Evolutionary conservation across 345 rosid species (phyloP), one percentile per base, ranked within the genome.

Genomic region (Eucalyptus caleyi): DNA sequence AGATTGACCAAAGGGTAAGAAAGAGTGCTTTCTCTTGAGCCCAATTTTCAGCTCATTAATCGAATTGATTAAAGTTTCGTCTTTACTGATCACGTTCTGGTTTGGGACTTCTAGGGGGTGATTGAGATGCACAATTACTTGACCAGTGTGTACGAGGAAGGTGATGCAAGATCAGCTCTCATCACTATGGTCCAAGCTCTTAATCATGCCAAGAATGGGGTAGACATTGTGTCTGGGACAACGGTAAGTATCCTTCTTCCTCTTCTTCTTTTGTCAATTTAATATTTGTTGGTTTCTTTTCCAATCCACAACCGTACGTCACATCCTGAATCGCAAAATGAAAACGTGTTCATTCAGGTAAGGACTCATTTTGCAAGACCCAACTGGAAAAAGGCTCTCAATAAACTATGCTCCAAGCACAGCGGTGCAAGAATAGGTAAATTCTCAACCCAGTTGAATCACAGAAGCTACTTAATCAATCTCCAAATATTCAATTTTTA

Each of bases 101-200:
- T 80, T 56, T 87, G 49, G 86, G 40, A 34, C 90, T 59, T 90
- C 50, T 89, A 98, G 99, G 99, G 99, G 50, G 97, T 98, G 87
- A 97, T 98, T 87, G 99, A 98, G 91, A 97, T 98, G 99, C 99
- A 98, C 94, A 98, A 98, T 90, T 97, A 98, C 93, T 92, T 98
- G 92, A 98, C 99, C 21, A 98, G 99, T 88, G 99, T 98, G 77
- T 98, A 98, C 53, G 99, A 97, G 93, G 99, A 98, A 97, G 99
- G 99, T 12, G 99, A 98, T 91, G 99, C 99, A n/a, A 93, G 99
- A 87, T 98, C 99, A 42, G 96, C 99, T 92, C 97, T 98, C 85
- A 98, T 98, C 86, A 96, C 99, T 81, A 98, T 97, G 99, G 99
- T 98, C 85, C 99, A 98, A 92, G 99, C 99, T 65, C 95, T 98